Conservation (phyloP, 768 basidiomycete genomes). For the Lactarius hatsudake region DNA sequence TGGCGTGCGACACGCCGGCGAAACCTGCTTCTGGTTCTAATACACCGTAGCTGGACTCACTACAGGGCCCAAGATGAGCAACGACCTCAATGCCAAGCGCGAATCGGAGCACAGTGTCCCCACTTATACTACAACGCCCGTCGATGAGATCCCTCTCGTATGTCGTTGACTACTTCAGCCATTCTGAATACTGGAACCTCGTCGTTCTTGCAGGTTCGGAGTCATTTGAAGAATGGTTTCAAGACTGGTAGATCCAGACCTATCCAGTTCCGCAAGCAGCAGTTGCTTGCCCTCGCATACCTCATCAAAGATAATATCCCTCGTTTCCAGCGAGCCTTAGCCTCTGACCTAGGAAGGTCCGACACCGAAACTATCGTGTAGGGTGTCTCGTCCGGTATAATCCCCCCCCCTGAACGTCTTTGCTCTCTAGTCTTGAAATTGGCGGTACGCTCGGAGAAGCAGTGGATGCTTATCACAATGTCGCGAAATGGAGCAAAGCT, state of each 20-base stretch:
- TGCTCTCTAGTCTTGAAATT: constrained; percentile 57
- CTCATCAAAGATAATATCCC: constrained; percentile 69
- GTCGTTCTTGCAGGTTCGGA: constrained; percentile 47
- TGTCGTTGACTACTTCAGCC: neutral
- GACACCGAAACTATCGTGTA: constrained; percentile 55
- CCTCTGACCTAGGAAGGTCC: constrained; percentile 62
- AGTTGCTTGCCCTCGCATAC: constrained; percentile 73
- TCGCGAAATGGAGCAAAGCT: constrained; percentile 75
- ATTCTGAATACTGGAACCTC: neutral
- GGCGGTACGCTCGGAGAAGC: constrained; percentile 49
- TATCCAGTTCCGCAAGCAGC: constrained; percentile 69
- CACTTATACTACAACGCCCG: constrained; percentile 20
- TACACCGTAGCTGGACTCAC: neutral
- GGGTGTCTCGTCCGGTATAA: constrained; percentile 23
- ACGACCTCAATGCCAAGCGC: neutral
- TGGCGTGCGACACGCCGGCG: neutral
- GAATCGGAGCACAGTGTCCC: neutral
- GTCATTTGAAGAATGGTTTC: constrained; percentile 56
- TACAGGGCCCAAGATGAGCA: neutral
- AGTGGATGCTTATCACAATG: constrained; percentile 52
- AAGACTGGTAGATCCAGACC: constrained; percentile 59
- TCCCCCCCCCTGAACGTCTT: neutral
- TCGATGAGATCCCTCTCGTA: constrained; percentile 33
- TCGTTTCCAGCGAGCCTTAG: constrained; percentile 56
- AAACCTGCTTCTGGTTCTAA: neutral